phyloP scores from a whole-genome alignment of 2,329 filamentous ascomycete species.

The Sordariomycetes sp. region DNA sequence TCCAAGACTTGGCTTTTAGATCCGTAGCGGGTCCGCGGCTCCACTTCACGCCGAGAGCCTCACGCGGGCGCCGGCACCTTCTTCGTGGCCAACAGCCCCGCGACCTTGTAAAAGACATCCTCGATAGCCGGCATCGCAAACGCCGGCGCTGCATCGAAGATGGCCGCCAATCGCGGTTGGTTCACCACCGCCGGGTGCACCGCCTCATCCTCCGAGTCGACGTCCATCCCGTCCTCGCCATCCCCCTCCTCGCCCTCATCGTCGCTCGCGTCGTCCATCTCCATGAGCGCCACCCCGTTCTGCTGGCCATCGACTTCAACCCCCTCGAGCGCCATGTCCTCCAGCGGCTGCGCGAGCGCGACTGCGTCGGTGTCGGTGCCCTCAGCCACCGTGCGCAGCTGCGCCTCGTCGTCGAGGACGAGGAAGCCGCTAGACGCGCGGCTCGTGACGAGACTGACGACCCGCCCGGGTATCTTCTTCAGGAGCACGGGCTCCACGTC shows the following conservation, averaged over 20 bases:
- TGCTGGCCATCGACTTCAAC: slow-evolving; percentile 17
- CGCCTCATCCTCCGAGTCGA: slow-evolving; percentile 34
- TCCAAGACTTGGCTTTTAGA: background rate
- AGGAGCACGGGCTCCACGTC: slow-evolving; percentile 48
- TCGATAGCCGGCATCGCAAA: slow-evolving; percentile 62
- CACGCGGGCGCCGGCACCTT: slow-evolving; percentile 1
- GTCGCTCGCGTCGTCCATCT: slow-evolving; percentile 28
- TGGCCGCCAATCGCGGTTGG: slow-evolving; percentile 55
- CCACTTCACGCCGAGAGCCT: background rate
- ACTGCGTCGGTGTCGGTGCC: slow-evolving; percentile 43
- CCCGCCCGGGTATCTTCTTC: slow-evolving; percentile 42
- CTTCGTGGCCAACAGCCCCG: slow-evolving; percentile 30
- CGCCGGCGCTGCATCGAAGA: slow-evolving; percentile 60
- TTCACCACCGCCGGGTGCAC: slow-evolving; percentile 51
- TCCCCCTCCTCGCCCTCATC: slow-evolving; percentile 24
- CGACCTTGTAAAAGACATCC: slow-evolving; percentile 66
- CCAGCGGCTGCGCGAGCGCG: slow-evolving; percentile 42
- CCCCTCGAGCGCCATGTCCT: slow-evolving; percentile 39
- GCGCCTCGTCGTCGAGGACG: slow-evolving; percentile 63
- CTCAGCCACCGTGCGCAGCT: slow-evolving; percentile 54
- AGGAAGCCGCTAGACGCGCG: slow-evolving; percentile 61
- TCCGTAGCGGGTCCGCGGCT: background rate
- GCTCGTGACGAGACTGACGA: slow-evolving; percentile 57
- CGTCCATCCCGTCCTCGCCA: slow-evolving; percentile 24
- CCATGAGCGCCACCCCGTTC: slow-evolving; percentile 13